Evolutionary conservation across 805 yeast genomes (phyloP).

Genomic region (Isabelozyma gotoi): DNA sequence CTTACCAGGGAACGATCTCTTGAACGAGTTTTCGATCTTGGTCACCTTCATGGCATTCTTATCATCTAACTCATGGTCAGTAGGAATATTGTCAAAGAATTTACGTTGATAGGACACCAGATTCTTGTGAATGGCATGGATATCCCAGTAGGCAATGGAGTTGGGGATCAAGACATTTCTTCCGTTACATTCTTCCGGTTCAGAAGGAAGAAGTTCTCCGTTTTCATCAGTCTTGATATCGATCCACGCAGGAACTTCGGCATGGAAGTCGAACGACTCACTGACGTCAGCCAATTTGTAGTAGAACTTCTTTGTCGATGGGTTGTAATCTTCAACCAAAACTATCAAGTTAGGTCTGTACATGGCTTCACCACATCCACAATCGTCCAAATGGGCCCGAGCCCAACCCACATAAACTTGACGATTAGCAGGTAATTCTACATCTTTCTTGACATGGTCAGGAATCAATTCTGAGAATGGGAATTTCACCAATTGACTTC

Average conservation of each 20-base stretch:
- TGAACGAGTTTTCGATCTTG: constrained; percentile 1
- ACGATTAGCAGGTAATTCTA: constrained; percentile 16
- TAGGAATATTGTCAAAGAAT: constrained; percentile 10
- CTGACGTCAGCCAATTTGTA: constrained; percentile 18
- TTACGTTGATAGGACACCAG: constrained; percentile 9
- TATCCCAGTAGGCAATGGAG: constrained; percentile 43
- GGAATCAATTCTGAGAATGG: constrained; percentile 16
- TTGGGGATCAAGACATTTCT: constrained; percentile 46
- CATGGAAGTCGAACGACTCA: constrained; percentile 20
- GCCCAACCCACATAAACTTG: constrained; percentile 22
- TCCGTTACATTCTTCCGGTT: constrained; percentile 15
- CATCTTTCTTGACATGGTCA: constrained; percentile 6
- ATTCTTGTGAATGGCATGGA: constrained; percentile 14
- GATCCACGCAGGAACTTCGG: constrained; percentile 24
- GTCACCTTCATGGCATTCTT: constrained; percentile 3
- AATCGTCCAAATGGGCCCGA: constrained; percentile 18
- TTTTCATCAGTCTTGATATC: constrained; percentile 15
- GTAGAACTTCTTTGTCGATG: constrained; percentile 8
- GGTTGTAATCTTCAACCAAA: constrained; percentile 23
- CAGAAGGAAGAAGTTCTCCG: constrained; percentile 11
- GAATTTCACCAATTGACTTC: constrained; percentile 24
- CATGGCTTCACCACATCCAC: constrained; percentile 23
- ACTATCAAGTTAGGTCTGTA: constrained; percentile 23
- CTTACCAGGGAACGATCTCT: too few relatives aligned
- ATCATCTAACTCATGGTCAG: constrained; percentile 7